Evolutionary conservation across 257 asterid genomes (phyloP).

Genomic region (Paraleonurus japonicus): DNA sequence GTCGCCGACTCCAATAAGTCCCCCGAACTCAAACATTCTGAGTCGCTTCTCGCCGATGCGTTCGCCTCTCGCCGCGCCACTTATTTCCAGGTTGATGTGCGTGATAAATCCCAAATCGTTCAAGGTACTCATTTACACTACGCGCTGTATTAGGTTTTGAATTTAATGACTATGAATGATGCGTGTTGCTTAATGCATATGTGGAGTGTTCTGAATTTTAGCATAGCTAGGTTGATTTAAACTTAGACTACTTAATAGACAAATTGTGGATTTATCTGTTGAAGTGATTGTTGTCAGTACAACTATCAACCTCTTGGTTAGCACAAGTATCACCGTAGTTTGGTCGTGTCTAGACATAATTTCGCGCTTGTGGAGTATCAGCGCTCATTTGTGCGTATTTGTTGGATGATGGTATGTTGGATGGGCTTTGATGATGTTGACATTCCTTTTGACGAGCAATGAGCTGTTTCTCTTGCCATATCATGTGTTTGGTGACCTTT

Average conservation of each 20-base stretch:
- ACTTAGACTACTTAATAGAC: not conserved
- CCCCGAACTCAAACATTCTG: constrained; percentile 49
- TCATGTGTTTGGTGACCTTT: not conserved
- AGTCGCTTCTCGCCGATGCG: constrained; percentile 59
- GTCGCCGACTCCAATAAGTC: constrained; percentile 58
- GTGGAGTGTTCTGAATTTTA: not conserved
- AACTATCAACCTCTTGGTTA: not conserved
- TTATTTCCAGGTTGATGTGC: constrained; percentile 66
- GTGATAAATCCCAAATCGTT: constrained; percentile 49
- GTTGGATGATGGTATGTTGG: not conserved
- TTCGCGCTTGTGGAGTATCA: not conserved
- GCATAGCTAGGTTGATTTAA: not conserved
- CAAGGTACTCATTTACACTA: constrained; percentile 39
- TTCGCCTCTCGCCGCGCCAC: constrained; percentile 63
- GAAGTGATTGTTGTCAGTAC: constrained; percentile 7
- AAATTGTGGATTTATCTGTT: not conserved
- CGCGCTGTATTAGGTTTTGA: constrained; percentile 18
- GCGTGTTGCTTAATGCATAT: not conserved
- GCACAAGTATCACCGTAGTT: not conserved
- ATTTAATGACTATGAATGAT: not conserved
- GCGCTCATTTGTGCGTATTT: not conserved
- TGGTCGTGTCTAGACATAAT: not conserved
- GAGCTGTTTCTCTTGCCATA: not conserved
- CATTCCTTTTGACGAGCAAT: not conserved
- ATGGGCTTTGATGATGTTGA: not conserved